A percentile compares a stretch with the other conserved stretches of the same genome.
Evolutionary conservation across 441 rosid genomes (phyloP).

Genomic region (Capsella rubella): DNA sequence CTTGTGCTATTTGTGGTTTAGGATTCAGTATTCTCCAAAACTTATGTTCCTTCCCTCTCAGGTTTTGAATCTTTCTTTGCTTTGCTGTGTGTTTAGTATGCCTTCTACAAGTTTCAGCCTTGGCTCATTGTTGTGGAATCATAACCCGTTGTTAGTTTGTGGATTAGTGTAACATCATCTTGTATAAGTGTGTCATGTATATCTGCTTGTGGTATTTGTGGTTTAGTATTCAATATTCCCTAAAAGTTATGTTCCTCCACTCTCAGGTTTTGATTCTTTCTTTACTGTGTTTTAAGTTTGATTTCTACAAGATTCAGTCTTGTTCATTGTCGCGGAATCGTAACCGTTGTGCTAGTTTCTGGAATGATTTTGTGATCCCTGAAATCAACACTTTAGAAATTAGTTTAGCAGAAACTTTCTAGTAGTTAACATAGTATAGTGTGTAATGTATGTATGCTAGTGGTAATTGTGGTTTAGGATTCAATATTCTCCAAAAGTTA

Average conservation of each 20-base stretch:
- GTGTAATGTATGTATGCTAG: constrained; percentile 3
- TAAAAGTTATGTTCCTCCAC: not conserved
- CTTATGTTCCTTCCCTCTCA: not conserved
- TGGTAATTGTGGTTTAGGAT: not conserved
- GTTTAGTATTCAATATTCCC: not conserved
- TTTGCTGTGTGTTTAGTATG: too few relatives aligned
- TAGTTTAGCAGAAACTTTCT: not conserved
- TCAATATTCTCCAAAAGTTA: not conserved
- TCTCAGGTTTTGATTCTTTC: too few relatives aligned
- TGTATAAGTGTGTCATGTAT: not conserved
- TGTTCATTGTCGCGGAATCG: not conserved
- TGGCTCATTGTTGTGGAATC: too few relatives aligned
- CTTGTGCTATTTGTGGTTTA: not conserved
- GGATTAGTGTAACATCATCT: not conserved
- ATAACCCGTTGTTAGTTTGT: not conserved
- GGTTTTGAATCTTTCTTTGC: too few relatives aligned
- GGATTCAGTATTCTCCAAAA: not conserved
- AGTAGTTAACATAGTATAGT: not conserved
- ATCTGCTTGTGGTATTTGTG: not conserved
- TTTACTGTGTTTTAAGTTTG: too few relatives aligned
- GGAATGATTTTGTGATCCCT: not conserved
- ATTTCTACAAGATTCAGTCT: not conserved
- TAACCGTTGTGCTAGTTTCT: not conserved
- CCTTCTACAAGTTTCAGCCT: too few relatives aligned
- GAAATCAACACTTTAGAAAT: constrained; percentile 2